Percentiles rank a stretch among this genome's conserved stretches.
phyloP scores from a whole-genome alignment of 2,329 filamentous ascomycete genomes.

The Cadophora malorum region DNA sequence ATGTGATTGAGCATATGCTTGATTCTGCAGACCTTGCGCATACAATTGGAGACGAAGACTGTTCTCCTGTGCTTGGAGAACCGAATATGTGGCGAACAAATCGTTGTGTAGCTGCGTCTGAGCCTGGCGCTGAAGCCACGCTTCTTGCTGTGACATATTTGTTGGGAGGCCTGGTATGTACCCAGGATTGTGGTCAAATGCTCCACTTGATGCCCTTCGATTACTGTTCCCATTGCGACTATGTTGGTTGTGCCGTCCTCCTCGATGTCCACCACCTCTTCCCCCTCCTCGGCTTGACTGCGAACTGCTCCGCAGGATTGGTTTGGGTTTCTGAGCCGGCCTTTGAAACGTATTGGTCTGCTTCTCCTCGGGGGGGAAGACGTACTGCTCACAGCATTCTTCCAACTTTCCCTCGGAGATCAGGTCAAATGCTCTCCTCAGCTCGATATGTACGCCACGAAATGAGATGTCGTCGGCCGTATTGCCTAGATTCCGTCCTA shows the following conservation, averaged over 20 bases:
- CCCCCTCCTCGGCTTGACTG: slow-evolving; percentile 53
- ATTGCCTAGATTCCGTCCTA: slow-evolving; percentile 86
- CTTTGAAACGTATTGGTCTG: slow-evolving; percentile 56
- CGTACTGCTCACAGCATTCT: slow-evolving; percentile 85
- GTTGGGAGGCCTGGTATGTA: slow-evolving; percentile 36
- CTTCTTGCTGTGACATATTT: slow-evolving; percentile 41
- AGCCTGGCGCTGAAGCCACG: slow-evolving; percentile 45
- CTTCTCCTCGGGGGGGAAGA: slow-evolving; percentile 79
- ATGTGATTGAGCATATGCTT: slow-evolving; percentile 51
- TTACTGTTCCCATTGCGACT: slow-evolving; percentile 41
- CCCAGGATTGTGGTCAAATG: slow-evolving; percentile 40
- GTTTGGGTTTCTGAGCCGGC: slow-evolving; percentile 60
- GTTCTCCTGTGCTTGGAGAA: slow-evolving; percentile 53
- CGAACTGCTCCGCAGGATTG: slow-evolving; percentile 61
- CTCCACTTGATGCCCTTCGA: slow-evolving; percentile 44
- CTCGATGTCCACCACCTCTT: slow-evolving; percentile 39
- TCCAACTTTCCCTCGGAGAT: slow-evolving; percentile 80
- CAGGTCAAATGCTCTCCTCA: slow-evolving; percentile 85
- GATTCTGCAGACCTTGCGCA: slow-evolving; percentile 50
- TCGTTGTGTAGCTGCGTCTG: slow-evolving; percentile 47
- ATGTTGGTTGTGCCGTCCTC: slow-evolving; percentile 38
- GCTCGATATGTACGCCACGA: slow-evolving; percentile 85
- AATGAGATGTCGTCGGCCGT: slow-evolving; percentile 96
- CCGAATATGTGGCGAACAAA: slow-evolving; percentile 46
- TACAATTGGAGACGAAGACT: slow-evolving; percentile 54